Evolutionary conservation across 768 basidiomycete species (phyloP), one percentile per base, ranked within the genome.

Genomic region (Kwoniella sp.): DNA sequence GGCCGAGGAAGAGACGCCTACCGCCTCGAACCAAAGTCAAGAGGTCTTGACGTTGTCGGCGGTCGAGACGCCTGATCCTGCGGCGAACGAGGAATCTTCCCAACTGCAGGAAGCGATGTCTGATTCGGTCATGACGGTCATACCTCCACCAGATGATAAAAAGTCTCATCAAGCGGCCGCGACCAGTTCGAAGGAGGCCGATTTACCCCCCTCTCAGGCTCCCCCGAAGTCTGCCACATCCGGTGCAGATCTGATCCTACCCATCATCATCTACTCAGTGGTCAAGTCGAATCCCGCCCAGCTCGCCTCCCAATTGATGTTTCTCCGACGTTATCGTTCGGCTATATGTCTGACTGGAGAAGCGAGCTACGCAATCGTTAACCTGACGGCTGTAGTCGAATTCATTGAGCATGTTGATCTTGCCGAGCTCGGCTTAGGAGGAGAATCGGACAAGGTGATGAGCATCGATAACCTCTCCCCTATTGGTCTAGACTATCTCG

Each of bases 351-450:
- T 77, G 36, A 83, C 29, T 79, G 91, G 91, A 2, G 90, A 96
- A 67, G 88, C 89, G 64, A 84, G 83, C 41, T 99, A 91, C 65
- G 96, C 91, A 53, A 79, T 93, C 33, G 87, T 96, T 71, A 98
- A 95, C 73, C 78, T 95, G 32, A 83, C 92, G 79, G 93, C 93
- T 10, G 91, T 93, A 5, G 88, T 88, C 1, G 92, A 96, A 69
- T 99, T 96, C 71, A 78, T 96, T 45, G 90, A 93, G 76, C 88
- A 91, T 68, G 89, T 96, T 29, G 90, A 96, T 75, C 78, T 95
- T 50, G 84, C 80, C 7, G 81, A 79, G 1, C 76, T 87, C 17
- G 84, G 81, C 0, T 75, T 61, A 0, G 71, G 65, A n/a, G 59
- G 56, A 11, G 62, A 66, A 9, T 67, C 72, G 7, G 73, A 70